Percentiles rank a stretch among this genome's conserved stretches.
Evolutionary conservation across 148 eudicot species (phyloP).

Genomic region (Salicornia ramosissima): DNA sequence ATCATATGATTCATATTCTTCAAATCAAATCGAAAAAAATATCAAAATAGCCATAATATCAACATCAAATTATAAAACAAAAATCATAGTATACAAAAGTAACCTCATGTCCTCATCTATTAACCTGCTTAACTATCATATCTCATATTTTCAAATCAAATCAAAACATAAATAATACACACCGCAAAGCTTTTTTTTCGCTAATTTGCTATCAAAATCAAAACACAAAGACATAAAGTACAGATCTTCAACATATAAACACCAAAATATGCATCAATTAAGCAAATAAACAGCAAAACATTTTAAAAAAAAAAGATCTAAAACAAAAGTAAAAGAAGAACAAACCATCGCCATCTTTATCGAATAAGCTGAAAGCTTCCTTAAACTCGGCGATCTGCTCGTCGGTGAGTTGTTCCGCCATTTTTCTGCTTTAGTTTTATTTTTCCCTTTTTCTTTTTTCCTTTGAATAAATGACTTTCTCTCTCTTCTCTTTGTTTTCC

Average conservation of each 20-base stretch:
- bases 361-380: constrained; percentile 66
- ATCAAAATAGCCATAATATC: no score
- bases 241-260: neutral
- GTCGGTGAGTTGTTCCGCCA: constrained; percentile 63
- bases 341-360: constrained; percentile 68
- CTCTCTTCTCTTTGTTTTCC: neutral
- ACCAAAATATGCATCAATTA: neutral
- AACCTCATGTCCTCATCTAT: neutral
- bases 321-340: neutral
- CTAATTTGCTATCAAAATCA: neutral
- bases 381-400: constrained; percentile 74
- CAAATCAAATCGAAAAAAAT: neutral
- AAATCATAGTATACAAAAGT: constrained; percentile 1
- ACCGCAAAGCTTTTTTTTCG: constrained; percentile 6
- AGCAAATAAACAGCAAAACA: neutral
- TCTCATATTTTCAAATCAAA: neutral
- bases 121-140: neutral
- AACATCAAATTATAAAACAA: neutral
- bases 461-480: neutral
- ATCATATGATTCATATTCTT: neutral
- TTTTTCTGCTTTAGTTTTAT: constrained; percentile 13
- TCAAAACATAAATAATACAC: neutral
- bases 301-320: neutral
- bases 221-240: neutral
- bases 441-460: neutral